Evolutionary conservation across 768 basidiomycete species (phyloP), one percentile per base, ranked within the genome.

Genomic region (Myochromella boudieri): DNA sequence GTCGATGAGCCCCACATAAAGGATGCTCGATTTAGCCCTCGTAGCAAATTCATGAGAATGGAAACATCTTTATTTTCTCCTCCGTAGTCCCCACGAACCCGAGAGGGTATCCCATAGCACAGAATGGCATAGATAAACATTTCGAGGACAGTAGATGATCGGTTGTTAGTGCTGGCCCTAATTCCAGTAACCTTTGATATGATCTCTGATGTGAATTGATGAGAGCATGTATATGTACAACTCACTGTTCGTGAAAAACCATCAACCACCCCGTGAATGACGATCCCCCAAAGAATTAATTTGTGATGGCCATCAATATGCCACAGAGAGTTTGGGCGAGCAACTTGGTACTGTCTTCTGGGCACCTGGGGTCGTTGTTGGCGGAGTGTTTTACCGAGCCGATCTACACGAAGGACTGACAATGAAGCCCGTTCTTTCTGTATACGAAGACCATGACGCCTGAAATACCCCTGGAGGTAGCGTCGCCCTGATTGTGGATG

Each of bases 241-340:
- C n/a, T n/a, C n/a, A n/a, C n/a, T n/a, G n/a, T n/a, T n/a, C n/a
- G n/a, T n/a, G n/a, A n/a, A n/a, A n/a, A n/a, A n/a, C n/a, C n/a
- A n/a, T n/a, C n/a, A n/a, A n/a, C n/a, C n/a, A n/a, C n/a, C n/a
- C n/a, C n/a, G n/a, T n/a, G n/a, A n/a, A n/a, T n/a, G n/a, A n/a
- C n/a, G n/a, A n/a, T n/a, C n/a, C n/a, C n/a, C n/a, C n/a, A 65
- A 1, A 49, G 37, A 3, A 65, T 65, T 0, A 70, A 50, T 36
- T 67, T 69, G 48, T 70, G 68, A 37, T 70, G 64, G 2, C 67
- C 60, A 53, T 69, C 67, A 43, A 60, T 17, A 44, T 69, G 68
- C 68, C 68, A 69, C 0, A 66, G 33, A 10, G 47, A 37, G 45
- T 63, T 65, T 25, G 67, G 61, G 1, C 58, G 46, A 4, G 51